phyloP scores from a whole-genome alignment of 2,329 filamentous ascomycete genomes.

The Cladosporium phlei region DNA sequence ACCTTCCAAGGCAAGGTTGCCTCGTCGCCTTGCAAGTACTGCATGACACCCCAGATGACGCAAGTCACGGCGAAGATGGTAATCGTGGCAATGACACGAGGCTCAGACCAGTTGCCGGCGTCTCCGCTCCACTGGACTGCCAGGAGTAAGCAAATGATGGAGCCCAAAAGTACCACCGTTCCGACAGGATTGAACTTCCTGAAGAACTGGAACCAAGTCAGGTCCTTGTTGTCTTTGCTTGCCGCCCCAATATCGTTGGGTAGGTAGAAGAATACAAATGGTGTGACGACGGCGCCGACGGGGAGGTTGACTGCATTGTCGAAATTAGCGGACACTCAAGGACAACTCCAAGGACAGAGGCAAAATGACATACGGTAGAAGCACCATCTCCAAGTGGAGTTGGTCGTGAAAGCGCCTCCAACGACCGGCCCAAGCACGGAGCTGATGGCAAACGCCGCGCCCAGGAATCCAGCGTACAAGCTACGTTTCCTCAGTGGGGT shows the following conservation, averaged over 20 bases:
- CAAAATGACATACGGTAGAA: conserved; percentile 45
- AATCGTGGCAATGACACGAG: conserved; percentile 43
- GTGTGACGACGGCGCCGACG: background rate
- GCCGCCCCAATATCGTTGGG: background rate
- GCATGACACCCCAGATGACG: conserved; percentile 37
- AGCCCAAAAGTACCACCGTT: conserved; percentile 33
- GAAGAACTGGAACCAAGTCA: conserved; percentile 33
- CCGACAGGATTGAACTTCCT: conserved; percentile 28
- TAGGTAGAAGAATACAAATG: conserved; percentile 9
- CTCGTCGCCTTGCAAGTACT: conserved; percentile 38
- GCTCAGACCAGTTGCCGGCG: conserved; percentile 36
- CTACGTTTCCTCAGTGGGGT: conserved; percentile 45
- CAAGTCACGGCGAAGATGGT: conserved; percentile 40
- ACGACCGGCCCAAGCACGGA: conserved; percentile 46
- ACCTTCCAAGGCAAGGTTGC: conserved; percentile 39
- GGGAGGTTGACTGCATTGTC: conserved; percentile 40
- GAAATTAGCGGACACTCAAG: background rate
- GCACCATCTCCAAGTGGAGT: conserved; percentile 36
- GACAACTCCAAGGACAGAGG: conserved; percentile 30
- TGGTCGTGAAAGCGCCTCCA: conserved; percentile 36
- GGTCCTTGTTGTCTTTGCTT: background rate
- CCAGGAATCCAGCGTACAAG: conserved; percentile 47
- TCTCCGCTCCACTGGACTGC: conserved; percentile 44
- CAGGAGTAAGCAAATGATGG: conserved; percentile 39
- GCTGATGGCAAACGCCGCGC: conserved; percentile 47